A percentile compares a stretch with the other conserved stretches of the same genome.
Conservation (phyloP, 805 yeast species). For the Sugiyamaella smithiae region DNA sequence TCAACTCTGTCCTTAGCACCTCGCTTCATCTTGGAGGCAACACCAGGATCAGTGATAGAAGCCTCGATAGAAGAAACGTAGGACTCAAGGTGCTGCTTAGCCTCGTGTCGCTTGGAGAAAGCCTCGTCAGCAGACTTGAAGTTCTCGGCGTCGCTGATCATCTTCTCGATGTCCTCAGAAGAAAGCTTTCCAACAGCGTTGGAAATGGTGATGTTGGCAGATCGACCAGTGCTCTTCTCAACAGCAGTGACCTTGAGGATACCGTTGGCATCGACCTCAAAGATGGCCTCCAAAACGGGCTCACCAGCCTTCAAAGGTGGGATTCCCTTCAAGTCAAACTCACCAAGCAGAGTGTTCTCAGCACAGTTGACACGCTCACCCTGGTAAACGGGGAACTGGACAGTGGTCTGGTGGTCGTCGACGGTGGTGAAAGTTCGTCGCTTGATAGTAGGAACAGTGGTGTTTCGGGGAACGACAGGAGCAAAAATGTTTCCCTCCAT, state of each 20-base stretch:
- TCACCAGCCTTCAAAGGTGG: constrained; percentile 99
- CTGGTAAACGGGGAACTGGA: constrained; percentile 98
- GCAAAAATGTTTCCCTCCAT: constrained; percentile 99
- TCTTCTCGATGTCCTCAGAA: constrained; percentile 94
- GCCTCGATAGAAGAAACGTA: constrained; percentile 95
- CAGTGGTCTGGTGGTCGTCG: constrained; percentile 98
- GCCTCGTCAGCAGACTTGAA: constrained; percentile 99
- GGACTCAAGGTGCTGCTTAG: constrained; percentile 98
- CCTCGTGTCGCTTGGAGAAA: constrained; percentile 99
- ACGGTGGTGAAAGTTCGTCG: constrained; percentile 98
- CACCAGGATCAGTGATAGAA: constrained; percentile 96
- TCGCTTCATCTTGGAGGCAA: constrained; percentile 96
- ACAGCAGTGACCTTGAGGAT: constrained; percentile 98
- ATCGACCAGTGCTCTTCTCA: constrained; percentile 98
- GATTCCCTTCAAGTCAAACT: constrained; percentile 95
- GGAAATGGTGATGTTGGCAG: constrained; percentile 97
- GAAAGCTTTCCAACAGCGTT: constrained; percentile 99
- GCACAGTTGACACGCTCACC: constrained; percentile 99
- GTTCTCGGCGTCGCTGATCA: constrained; percentile 98
- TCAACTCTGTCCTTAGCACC: constrained; percentile 96
- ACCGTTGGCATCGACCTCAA: constrained; percentile 99
- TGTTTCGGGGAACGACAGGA: constrained; percentile 98
- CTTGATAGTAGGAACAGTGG: constrained; percentile 98
- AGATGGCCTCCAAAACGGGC: constrained; percentile 98
- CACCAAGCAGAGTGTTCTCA: constrained; percentile 97